Percentiles rank a stretch among this genome's conserved stretches.
phyloP scores from a whole-genome alignment of 2,329 filamentous ascomycete species.

The Ceratocystis huliohia region DNA sequence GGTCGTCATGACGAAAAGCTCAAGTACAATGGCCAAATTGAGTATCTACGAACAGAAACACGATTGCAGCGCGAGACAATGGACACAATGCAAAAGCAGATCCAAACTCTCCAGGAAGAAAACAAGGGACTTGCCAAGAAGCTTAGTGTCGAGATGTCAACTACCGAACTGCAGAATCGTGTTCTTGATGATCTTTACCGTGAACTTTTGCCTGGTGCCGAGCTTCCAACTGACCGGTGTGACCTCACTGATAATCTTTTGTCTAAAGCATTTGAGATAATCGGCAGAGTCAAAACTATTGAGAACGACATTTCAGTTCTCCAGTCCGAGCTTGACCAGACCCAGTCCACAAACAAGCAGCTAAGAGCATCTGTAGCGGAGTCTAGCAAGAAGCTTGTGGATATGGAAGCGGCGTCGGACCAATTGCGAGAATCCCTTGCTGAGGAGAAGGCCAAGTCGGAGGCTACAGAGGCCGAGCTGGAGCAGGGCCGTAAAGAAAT shows the following conservation, averaged over 20 bases:
- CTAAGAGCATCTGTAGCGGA: conserved; percentile 45
- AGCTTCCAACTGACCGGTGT: conserved; percentile 42
- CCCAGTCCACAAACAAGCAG: conserved; percentile 42
- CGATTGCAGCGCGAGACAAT: conserved; percentile 47
- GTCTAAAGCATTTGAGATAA: conserved; percentile 43
- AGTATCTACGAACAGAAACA: conserved; percentile 49
- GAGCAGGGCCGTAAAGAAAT: conserved; percentile 58
- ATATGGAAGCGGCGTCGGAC: conserved; percentile 39
- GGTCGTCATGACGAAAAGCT: conserved; percentile 45
- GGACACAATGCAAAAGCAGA: conserved; percentile 44
- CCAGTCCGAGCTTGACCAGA: conserved; percentile 50
- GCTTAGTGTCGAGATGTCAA: conserved; percentile 39
- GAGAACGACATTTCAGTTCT: conserved; percentile 48
- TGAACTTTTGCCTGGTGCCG: conserved; percentile 42
- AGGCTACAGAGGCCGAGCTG: conserved; percentile 44
- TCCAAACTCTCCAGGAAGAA: conserved; percentile 44
- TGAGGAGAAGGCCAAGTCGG: conserved; percentile 41
- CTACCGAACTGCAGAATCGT: conserved; percentile 39
- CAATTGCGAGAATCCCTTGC: conserved; percentile 42
- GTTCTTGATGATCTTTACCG: conserved; percentile 46
- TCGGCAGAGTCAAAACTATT: conserved; percentile 46
- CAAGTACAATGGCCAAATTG: conserved; percentile 49
- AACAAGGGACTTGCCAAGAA: conserved; percentile 39
- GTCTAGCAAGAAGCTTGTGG: conserved; percentile 33
- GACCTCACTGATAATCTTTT: conserved; percentile 50